phyloP scores from a whole-genome alignment of 208 protist genomes.

The Wallacemonas sp. region DNA sequence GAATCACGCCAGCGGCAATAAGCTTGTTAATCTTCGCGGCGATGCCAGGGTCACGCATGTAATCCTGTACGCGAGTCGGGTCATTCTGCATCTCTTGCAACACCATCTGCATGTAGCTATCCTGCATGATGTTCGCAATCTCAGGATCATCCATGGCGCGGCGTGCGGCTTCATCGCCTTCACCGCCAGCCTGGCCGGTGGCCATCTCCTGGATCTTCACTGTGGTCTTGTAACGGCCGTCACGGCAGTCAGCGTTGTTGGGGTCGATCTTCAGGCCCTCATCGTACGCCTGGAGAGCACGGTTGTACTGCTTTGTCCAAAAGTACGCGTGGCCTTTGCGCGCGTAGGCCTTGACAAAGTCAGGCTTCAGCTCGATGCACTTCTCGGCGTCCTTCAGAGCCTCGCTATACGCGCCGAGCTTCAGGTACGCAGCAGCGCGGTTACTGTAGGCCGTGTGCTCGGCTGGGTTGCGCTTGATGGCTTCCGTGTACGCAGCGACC shows the following conservation, averaged over 20 bases:
- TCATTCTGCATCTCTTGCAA: conserved; percentile 91
- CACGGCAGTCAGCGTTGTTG: conserved; percentile 87
- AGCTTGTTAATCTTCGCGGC: conserved; percentile 95
- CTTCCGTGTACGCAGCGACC: conserved; percentile 91
- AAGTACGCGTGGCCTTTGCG: conserved; percentile 91
- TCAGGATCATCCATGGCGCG: conserved; percentile 95
- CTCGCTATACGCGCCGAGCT: conserved; percentile 94
- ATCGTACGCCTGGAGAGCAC: conserved; percentile 95
- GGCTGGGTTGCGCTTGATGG: conserved; percentile 93
- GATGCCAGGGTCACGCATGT: conserved; percentile 93
- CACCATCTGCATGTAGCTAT: conserved; percentile 92
- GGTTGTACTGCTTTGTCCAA: conserved; percentile 96
- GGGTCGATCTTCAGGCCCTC: conserved; percentile 92
- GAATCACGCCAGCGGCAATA: conserved; percentile 95
- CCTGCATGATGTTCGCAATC: conserved; percentile 92
- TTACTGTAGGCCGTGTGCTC: conserved; percentile 96
- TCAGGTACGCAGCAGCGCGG: conserved; percentile 95
- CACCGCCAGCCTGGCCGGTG: conserved; percentile 54
- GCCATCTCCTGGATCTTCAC: conserved; percentile 93
- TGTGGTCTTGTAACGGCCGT: conserved; percentile 84
- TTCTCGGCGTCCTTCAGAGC: conserved; percentile 96
- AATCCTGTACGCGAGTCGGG: conserved; percentile 84
- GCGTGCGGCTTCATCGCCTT: conserved; percentile 87
- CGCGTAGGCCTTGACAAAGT: conserved; percentile 93
- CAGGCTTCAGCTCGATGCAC: conserved; percentile 93